Conservation (phyloP, 2,329 filamentous ascomycete genomes). For the Neofusicoccum sp. region DNA sequence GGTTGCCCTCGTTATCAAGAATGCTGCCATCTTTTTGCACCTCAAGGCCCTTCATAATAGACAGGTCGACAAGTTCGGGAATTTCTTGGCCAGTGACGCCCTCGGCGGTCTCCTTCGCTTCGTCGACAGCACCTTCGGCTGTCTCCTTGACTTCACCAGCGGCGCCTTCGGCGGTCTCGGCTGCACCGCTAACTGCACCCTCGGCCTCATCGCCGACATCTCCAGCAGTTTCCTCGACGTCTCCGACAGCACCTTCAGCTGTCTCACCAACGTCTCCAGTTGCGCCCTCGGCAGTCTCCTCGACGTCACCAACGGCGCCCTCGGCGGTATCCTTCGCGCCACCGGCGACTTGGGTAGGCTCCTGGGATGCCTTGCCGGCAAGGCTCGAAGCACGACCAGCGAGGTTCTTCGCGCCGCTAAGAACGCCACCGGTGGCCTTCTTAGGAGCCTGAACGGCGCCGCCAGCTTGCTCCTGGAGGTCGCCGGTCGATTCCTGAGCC, state of each 20-base stretch:
- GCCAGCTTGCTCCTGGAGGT: conserved; percentile 18
- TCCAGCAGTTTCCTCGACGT: conserved; percentile 34
- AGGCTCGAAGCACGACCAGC: conserved; percentile 48
- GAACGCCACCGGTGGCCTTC: conserved; percentile 10
- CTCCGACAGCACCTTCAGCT: conserved; percentile 34
- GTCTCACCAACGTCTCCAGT: conserved; percentile 34
- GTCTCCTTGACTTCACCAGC: conserved; percentile 19
- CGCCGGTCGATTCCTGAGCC: conserved; percentile 19
- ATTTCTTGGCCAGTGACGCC: conserved; percentile 30
- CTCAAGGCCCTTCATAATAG: conserved; percentile 50
- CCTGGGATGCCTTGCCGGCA: conserved; percentile 43
- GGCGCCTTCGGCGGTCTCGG: conserved; percentile 26
- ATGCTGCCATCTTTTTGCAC: conserved; percentile 56
- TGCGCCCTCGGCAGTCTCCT: conserved; percentile 31
- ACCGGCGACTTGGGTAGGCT: conserved; percentile 37
- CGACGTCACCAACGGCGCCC: conserved; percentile 23
- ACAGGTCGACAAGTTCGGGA: conserved; percentile 45
- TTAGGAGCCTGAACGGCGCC: conserved; percentile 7
- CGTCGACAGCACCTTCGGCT: conserved; percentile 18
- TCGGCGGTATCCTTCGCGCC: conserved; percentile 35
- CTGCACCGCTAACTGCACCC: conserved; percentile 24
- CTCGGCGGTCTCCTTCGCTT: conserved; percentile 23
- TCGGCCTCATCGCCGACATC: conserved; percentile 23
- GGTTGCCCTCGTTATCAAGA: conserved; percentile 50
- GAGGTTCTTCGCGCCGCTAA: conserved; percentile 34